Percentiles rank a stretch among this genome's conserved stretches.
Conservation (phyloP, 2,329 filamentous ascomycete genomes). For the Chaetothyriales sp. region DNA sequence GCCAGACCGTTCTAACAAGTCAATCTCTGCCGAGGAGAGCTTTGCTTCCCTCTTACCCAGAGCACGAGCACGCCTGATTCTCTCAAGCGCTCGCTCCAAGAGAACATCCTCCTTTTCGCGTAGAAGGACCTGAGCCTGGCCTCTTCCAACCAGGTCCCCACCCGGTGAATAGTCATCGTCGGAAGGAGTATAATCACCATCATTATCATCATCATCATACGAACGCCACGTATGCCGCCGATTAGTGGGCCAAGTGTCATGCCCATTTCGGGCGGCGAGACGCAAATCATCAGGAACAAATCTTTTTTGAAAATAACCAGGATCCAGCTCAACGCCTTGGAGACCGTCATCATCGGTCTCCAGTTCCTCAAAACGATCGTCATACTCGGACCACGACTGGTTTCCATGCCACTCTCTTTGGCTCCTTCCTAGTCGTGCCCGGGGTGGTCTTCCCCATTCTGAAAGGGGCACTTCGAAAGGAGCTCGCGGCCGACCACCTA, state of each 20-base stretch:
- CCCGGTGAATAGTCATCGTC: constrained; percentile 41
- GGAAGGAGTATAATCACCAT: constrained; percentile 28
- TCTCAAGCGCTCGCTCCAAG: constrained; percentile 61
- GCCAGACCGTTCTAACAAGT: constrained; percentile 53
- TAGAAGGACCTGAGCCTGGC: constrained; percentile 38
- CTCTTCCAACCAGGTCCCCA: constrained; percentile 30
- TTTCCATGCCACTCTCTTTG: constrained; percentile 38
- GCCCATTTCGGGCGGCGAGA: constrained; percentile 46
- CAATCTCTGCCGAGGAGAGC: constrained; percentile 64
- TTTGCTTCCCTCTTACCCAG: constrained; percentile 66
- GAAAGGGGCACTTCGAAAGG: constrained; percentile 65
- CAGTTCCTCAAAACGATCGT: constrained; percentile 27
- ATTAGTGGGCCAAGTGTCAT: constrained; percentile 25
- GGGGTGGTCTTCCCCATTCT: constrained; percentile 94
- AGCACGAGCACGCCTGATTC: constrained; percentile 63
- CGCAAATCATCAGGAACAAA: constrained; percentile 46
- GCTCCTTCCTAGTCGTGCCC: constrained; percentile 56
- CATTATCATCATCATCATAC: constrained; percentile 27
- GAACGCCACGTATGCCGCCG: constrained; percentile 23
- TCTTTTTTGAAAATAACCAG: constrained; percentile 29
- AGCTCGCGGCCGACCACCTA: constrained; percentile 99
- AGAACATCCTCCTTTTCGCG: constrained; percentile 58
- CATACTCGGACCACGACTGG: constrained; percentile 34
- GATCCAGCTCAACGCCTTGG: constrained; percentile 39
- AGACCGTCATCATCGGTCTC: constrained; percentile 35